phyloP scores from a whole-genome alignment of 139 green algal genomes.

The Pleodorina starrii region DNA sequence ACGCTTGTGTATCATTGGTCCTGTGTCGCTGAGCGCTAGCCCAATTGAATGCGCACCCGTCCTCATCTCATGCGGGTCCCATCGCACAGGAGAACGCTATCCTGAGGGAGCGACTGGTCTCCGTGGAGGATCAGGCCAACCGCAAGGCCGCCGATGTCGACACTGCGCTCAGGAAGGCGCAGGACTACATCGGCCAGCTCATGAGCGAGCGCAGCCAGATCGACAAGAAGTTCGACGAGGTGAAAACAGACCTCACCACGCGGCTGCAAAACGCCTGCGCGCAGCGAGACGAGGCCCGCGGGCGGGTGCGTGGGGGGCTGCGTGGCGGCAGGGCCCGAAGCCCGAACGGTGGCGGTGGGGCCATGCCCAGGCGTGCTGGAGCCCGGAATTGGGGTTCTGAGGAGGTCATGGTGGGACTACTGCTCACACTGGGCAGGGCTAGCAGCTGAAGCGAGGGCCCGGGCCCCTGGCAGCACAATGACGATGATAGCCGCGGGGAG shows the following conservation, averaged over 20 bases:
- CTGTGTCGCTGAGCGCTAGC: too few relatives aligned
- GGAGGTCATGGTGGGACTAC: too few relatives aligned
- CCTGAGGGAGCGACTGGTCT: constrained; percentile 1
- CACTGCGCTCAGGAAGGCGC: constrained; percentile 63
- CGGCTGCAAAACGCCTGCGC: constrained; percentile 89
- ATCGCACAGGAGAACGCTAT: constrained; percentile 49
- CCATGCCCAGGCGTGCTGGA: too few relatives aligned
- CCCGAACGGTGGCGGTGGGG: too few relatives aligned
- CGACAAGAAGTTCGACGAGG: constrained; percentile 77
- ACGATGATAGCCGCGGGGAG: too few relatives aligned
- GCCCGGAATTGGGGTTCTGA: too few relatives aligned
- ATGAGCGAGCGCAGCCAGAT: constrained; percentile 67
- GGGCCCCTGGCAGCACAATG: too few relatives aligned
- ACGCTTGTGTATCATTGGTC: not conserved
- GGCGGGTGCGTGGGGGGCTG: constrained; percentile 78
- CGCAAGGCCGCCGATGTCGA: constrained; percentile 51
- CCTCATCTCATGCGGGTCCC: too few relatives aligned
- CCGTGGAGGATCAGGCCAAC: not conserved
- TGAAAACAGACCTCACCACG: constrained; percentile 80
- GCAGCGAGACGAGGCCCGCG: constrained; percentile 88
- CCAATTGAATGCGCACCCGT: too few relatives aligned
- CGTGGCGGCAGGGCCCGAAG: too few relatives aligned
- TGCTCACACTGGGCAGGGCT: too few relatives aligned
- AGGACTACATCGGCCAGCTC: constrained; percentile 65
- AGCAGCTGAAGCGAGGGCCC: too few relatives aligned